These are phyloP conservation scores for Anthostomella pinea DNA, from an alignment of 2,329 filamentous ascomycete genomes.

Conservation along the genomic window DNA sequence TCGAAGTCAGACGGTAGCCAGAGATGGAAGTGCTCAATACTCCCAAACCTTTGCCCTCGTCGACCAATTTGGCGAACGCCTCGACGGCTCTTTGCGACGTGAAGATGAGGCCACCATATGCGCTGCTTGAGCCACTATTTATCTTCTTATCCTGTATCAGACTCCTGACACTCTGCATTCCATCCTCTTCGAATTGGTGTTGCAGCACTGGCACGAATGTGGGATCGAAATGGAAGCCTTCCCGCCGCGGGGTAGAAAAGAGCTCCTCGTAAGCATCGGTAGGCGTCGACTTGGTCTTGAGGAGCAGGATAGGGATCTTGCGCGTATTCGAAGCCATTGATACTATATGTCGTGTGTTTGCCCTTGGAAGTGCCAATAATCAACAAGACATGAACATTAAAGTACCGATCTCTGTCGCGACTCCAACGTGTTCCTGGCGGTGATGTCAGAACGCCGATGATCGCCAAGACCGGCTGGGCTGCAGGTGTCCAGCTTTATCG, in stretches of 20 bases:
- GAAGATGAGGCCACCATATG: constrained; percentile 77
- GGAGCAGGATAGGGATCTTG: constrained; percentile 60
- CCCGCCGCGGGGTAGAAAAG: constrained; percentile 49
- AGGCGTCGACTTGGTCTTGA: constrained; percentile 75
- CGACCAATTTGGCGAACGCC: constrained; percentile 64
- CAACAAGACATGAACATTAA: too few species aligned
- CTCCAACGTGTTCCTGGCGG: constrained; percentile 1
- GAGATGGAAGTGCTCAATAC: constrained; percentile 15
- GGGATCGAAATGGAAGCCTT: constrained; percentile 53
- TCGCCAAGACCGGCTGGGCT: too few species aligned
- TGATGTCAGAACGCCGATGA: constrained; percentile 13
- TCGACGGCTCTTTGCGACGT: constrained; percentile 83
- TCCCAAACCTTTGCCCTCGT: constrained; percentile 45
- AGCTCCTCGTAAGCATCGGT: constrained; percentile 70
- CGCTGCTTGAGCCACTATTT: constrained; percentile 32
- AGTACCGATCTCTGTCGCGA: constrained; percentile 1
- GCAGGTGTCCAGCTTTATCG: constrained; percentile 34
- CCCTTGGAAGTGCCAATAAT: too few species aligned
- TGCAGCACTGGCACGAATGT: constrained; percentile 74
- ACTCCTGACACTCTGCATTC: constrained; percentile 50
- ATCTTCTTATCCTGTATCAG: constrained; percentile 47
- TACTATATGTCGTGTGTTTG: too few species aligned
- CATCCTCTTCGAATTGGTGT: constrained; percentile 62
- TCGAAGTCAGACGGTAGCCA: too few species aligned
- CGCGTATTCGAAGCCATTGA: constrained; percentile 11